These are phyloP conservation scores for Zelonia costaricensis DNA, from an alignment of 208 protist species.

Conservation along the genomic window DNA sequence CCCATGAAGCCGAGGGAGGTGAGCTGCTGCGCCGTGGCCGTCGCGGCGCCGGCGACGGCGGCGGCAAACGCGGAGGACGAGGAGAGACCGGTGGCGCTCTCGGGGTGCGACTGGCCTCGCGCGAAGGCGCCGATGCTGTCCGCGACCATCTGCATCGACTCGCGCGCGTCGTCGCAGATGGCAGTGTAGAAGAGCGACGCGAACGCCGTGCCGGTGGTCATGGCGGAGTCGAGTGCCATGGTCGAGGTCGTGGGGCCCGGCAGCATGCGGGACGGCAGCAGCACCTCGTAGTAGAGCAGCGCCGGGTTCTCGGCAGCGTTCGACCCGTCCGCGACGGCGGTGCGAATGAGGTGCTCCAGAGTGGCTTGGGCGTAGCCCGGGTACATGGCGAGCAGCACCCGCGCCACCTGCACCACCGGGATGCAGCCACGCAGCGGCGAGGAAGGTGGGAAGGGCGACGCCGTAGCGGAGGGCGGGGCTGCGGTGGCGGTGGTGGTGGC, in stretches of 20 bases:
- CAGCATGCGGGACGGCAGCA: constrained; percentile 62
- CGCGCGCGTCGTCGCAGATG: constrained; percentile 69
- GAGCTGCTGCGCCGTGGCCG: constrained; percentile 32
- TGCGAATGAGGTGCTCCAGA: constrained; percentile 53
- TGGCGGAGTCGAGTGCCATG: constrained; percentile 33
- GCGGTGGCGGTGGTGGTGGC: not conserved
- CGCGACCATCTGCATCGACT: constrained; percentile 63
- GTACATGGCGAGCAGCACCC: constrained; percentile 68
- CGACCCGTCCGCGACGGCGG: constrained; percentile 47
- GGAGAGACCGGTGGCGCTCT: not conserved
- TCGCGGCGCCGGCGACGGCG: constrained; percentile 8
- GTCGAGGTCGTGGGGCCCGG: constrained; percentile 17
- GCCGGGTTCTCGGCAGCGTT: constrained; percentile 32
- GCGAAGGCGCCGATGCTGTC: constrained; percentile 44
- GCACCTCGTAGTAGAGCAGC: constrained; percentile 62
- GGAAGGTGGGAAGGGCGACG: not conserved
- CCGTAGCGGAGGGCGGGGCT: too few relatives aligned
- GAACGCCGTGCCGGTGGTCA: constrained; percentile 27
- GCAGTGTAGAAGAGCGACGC: constrained; percentile 48
- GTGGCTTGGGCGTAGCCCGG: constrained; percentile 50
- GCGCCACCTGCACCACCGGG: constrained; percentile 57
- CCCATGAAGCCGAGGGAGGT: constrained; percentile 29
- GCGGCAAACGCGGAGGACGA: not conserved
- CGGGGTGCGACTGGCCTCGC: constrained; percentile 7
- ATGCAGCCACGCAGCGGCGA: constrained; percentile 34